A percentile compares a stretch with the other conserved stretches of the same genome.
Evolutionary conservation across 306 rosid species (phyloP).

Genomic region (Carpinus viminea): DNA sequence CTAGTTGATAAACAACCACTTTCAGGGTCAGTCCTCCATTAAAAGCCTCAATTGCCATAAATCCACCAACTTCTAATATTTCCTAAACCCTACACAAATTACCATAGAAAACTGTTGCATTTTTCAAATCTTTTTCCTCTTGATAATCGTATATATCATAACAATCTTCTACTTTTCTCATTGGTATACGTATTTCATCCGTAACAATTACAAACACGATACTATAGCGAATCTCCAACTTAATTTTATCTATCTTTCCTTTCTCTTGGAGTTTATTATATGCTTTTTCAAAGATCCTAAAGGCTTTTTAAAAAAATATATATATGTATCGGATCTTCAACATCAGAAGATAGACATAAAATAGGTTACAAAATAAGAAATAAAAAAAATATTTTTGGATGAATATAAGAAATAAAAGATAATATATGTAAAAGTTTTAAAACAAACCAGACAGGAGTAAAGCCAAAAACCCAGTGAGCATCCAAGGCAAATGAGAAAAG

Average conservation of each 20-base stretch:
- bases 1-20: constrained; percentile 28
- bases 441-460: not conserved
- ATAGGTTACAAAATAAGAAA: not conserved
- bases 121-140: constrained; percentile 11
- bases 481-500: constrained; percentile 54
- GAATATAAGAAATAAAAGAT: not conserved
- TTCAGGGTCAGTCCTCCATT: constrained; percentile 32
- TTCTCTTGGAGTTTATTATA: not conserved
- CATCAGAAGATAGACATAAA: not conserved
- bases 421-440: not conserved
- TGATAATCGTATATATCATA: not conserved
- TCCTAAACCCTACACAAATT: constrained; percentile 32
- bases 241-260: not conserved
- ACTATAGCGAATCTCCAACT: not conserved
- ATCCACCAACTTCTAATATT: constrained; percentile 15
- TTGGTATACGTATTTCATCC: not conserved
- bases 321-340: not conserved
- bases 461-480: constrained; percentile 42
- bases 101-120: constrained; percentile 20
- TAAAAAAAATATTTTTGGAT: not conserved
- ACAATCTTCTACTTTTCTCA: not conserved
- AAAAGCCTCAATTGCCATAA: constrained; percentile 27
- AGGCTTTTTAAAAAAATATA: not conserved
- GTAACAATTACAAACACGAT: not conserved
- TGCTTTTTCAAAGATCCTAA: not conserved